Conservation (phyloP, 2,329 filamentous ascomycete species). For the Emergomyces orientalis region DNA sequence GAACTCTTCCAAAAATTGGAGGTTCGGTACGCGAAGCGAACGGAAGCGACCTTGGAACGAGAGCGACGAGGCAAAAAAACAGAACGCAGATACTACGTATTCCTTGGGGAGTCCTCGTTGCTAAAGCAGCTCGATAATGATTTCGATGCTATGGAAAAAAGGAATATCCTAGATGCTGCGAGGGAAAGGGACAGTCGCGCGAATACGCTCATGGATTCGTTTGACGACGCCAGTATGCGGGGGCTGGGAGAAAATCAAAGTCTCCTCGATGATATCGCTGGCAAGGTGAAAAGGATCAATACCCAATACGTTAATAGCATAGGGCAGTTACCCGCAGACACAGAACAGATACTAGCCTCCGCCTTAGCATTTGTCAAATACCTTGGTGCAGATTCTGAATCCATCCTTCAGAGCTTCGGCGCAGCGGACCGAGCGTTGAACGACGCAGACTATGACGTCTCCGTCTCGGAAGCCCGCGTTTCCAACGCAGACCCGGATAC, state of each 20-base stretch:
- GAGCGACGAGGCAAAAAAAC: constrained; percentile 48
- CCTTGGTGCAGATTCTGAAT: constrained; percentile 37
- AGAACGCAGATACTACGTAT: constrained; percentile 44
- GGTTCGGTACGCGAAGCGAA: constrained; percentile 41
- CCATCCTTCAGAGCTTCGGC: constrained; percentile 40
- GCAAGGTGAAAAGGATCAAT: constrained; percentile 34
- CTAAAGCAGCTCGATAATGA: constrained; percentile 43
- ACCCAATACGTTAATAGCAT: constrained; percentile 25
- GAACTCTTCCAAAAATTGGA: constrained; percentile 42
- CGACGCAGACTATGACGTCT: constrained; percentile 44
- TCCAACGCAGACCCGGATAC: constrained; percentile 35
- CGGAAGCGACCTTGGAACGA: constrained; percentile 43
- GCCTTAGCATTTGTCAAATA: constrained; percentile 31
- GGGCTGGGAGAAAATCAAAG: constrained; percentile 45
- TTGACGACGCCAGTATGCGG: constrained; percentile 43
- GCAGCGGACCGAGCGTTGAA: constrained; percentile 43
- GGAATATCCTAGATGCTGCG: constrained; percentile 41
- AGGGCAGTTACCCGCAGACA: constrained; percentile 28
- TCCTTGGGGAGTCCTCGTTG: constrained; percentile 42
- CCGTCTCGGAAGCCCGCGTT: constrained; percentile 44
- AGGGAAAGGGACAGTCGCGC: constrained; percentile 42
- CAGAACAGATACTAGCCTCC: constrained; percentile 31
- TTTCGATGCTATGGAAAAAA: constrained; percentile 44
- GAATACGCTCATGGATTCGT: constrained; percentile 42
- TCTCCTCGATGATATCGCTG: constrained; percentile 41